Evolutionary conservation across 225 moss, liverwort and hornwort species (phyloP), one percentile per base, ranked within the genome.

Genomic region (Sphagnum tenellum): DNA sequence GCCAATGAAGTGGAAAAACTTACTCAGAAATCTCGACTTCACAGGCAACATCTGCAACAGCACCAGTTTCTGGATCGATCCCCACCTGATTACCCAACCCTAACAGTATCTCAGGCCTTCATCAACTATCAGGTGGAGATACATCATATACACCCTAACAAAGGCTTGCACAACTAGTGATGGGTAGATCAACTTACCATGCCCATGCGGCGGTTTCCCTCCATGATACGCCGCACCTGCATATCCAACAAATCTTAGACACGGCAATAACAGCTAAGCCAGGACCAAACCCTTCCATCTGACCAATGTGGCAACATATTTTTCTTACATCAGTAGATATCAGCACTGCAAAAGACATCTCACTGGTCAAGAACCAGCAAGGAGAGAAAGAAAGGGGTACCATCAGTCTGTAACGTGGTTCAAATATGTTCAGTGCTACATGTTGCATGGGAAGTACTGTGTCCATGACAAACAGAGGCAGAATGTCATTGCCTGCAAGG

Each of bases 11-110:
- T 29, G 8, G 9, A 9, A 50, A 5, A 79, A 75, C 94, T 87
- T 70, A 94, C 91, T 95, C 94, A 47, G 84, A 86, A 14, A 95
- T 88, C 81, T 95, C 94, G 63, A 92, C 94, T 86, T 95, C 94
- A 78, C 94, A 95, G 7, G 78, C 89, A 61, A 86, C 69, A 55
- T 91, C 88, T 4, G 73, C 77, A 55, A 95, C 49, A 8, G 68
- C 60, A 50, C 86, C 81, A 13, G 78, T 81, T 67, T 82, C 83
- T 10, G 6, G 12, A 64, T 95, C 84, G 57, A 75, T 61, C 9
- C 88, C 81, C 51, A 89, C 91, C 94, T 94, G 77, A 4, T 69
- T 51, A 67, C 59, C 29, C 61, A 71, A 81, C 44, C 61, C 54
- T 63, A 66, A 55, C 11, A 29, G 1, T 29, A 29, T 59, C 59